Evolutionary conservation across 2,329 filamentous ascomycete species (phyloP), one percentile per base, ranked within the genome.

Genomic region (Plenodomus biglobosus): DNA sequence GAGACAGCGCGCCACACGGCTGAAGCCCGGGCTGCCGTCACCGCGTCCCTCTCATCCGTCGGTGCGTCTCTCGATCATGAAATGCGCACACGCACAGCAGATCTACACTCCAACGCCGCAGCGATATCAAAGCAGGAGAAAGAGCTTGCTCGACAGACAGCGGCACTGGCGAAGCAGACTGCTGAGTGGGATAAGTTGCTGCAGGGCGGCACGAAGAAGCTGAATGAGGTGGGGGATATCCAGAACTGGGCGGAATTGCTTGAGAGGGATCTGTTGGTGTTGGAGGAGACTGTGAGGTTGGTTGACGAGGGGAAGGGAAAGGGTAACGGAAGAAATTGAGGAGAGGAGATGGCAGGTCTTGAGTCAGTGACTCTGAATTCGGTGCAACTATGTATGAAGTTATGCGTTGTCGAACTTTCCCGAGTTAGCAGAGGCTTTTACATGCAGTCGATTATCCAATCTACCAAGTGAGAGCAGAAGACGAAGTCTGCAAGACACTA

Each of bases 161-260:
- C 77, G 1, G 79, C 70, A 2, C 71, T 91, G 68, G 75, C 80
- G 40, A 79, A 79, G 56, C 85, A 90, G 67, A 85, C 80, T 42
- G 83, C 85, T 52, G 81, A 82, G 70, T 79, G 89, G 64, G 80
- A 78, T 56, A 80, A 80, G 56, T 76, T 89, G 59, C 84, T 84
- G 4, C 80, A 81, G 57, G 79, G 78, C 48, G 85, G 85, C 30
- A 80, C 82, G 38, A 79, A 80, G 56, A 80, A 79, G 63, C 75
- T 92, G 50, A 92, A 91, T 74, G 88, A 91, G 77, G 76, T 91
- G 52, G 88, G 88, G 19, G 85, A 91, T 66, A 82, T 92, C 65
- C 88, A 92, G 77, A 92, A 92, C 70, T 94, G 88, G 88, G 87
- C 88, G 18, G 89, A 94, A 79, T 83, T 91, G 73, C 77, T 92